Evolutionary conservation across 139 green algal species (phyloP), one percentile per base, ranked within the genome.

Genomic region (Chlamydomonas sp.): DNA sequence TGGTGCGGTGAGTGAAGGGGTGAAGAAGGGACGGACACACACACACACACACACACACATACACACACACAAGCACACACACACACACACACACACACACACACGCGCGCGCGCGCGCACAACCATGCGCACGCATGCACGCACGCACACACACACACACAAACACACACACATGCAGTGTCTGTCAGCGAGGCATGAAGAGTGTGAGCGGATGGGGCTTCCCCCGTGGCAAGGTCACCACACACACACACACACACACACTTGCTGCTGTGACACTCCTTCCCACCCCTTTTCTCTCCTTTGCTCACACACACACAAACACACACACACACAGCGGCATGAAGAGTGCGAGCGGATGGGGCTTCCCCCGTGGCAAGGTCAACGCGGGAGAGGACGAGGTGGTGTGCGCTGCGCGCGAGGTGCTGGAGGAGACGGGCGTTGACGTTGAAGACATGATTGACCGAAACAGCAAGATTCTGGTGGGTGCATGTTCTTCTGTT

Each of bases 361-460:
- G 62, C 35, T 69, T 69, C 62, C 62, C 62, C 20, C 31, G 34
- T 5, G 62, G 62, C 62, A 69, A 69, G n/a, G 35, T 69, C 36
- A 69, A 69, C n/a, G 24, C n/a, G 30, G 62, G 62, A 28, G 62
- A 69, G 62, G 34, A 33, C 8, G 62, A 28, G n/a, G 30, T 57
- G 22, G 35, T 5, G 6, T 69, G 62, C 57, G 62, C 62, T 38
- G 62, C 35, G 50, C 50, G 30, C 50, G 22, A 69, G 62, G 62
- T 69, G 30, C 28, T 49, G 62, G 62, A 69, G 34, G 62, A 69
- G 62, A 69, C 62, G 34, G 62, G 62, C 8, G 16, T 58, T 5
- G 35, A 69, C n/a, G 35, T 54, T 28, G 62, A 69, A 26, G 30
- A 67, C 10, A 28, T 67, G 28, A 43, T 67, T 31, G 5, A 67